Evolutionary conservation across 805 yeast species (phyloP).

Genomic region (Clavispora carvajalis): DNA sequence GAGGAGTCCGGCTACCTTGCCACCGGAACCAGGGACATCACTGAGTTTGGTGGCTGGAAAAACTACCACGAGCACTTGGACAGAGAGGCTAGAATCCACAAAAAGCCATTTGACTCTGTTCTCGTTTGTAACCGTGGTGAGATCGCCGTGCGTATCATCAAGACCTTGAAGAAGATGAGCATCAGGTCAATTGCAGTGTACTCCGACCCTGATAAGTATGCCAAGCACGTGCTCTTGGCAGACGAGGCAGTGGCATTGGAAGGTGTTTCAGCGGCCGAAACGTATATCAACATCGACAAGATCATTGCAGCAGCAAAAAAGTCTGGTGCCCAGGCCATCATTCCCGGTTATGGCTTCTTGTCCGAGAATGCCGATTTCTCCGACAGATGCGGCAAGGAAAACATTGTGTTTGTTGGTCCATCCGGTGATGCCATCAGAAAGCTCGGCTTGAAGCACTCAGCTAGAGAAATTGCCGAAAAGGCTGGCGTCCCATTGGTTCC

Average conservation of each 20-base stretch:
- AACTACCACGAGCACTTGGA: constrained; percentile 43
- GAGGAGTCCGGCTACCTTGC: constrained; percentile 81
- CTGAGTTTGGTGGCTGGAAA: constrained; percentile 88
- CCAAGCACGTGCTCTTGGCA: constrained; percentile 80
- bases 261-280: constrained; percentile 85
- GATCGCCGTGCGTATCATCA: constrained; percentile 91
- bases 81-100: constrained; percentile 20
- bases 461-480: constrained; percentile 82
- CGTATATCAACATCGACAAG: constrained; percentile 82
- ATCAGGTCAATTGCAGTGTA: constrained; percentile 83
- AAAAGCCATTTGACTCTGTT: constrained; percentile 73
- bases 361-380: constrained; percentile 97
- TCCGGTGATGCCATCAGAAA: constrained; percentile 87
- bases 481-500: constrained; percentile 98
- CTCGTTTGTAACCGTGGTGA: constrained; percentile 97
- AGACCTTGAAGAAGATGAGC: constrained; percentile 74
- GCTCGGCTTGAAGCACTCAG: constrained; percentile 93
- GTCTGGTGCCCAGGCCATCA: constrained; percentile 87
- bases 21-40: constrained; percentile 72
- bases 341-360: constrained; percentile 96
- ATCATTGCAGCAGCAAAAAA: constrained; percentile 79
- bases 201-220: constrained; percentile 84
- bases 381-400: constrained; percentile 76
- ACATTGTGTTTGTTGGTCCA: constrained; percentile 94
- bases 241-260: constrained; percentile 76